Evolutionary conservation across 257 asterid genomes (phyloP).

Genomic region (Ballota nigra): DNA sequence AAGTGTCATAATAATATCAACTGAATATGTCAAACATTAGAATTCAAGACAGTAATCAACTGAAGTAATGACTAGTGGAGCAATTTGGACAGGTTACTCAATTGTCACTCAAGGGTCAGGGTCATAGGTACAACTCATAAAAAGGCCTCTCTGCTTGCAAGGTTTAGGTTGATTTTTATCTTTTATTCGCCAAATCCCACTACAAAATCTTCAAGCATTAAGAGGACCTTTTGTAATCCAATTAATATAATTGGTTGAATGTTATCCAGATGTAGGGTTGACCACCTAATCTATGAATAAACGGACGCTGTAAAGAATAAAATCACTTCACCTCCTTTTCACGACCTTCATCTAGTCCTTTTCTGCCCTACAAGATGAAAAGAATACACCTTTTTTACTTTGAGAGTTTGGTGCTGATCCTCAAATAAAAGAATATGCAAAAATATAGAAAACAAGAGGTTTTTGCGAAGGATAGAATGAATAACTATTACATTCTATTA

Average conservation of each 20-base stretch:
- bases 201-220: not conserved
- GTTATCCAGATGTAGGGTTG: slow-evolving; percentile 1
- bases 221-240: not conserved
- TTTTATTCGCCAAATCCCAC: not conserved
- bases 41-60: not conserved
- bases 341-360: slow-evolving; percentile 61
- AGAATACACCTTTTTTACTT: slow-evolving; percentile 45
- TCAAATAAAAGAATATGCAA: slow-evolving; percentile 21
- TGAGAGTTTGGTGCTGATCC: slow-evolving; percentile 29
- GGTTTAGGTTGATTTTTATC: not conserved
- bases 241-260: not conserved
- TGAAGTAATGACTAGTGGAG: not conserved
- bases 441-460: slow-evolving; percentile 10
- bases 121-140: not conserved
- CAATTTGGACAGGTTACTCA: not conserved
- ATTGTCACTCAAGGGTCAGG: not conserved
- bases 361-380: slow-evolving; percentile 63
- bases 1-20: not conserved
- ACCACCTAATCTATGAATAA: slow-evolving; percentile 15
- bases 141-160: slow-evolving; percentile 4
- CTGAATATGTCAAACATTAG: not conserved
- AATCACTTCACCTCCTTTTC: slow-evolving; percentile 47
- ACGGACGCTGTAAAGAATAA: slow-evolving; percentile 23
- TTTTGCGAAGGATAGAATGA: slow-evolving; percentile 2
- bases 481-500: slow-evolving; percentile 7